Base-by-base conservation (phyloP, 2,329 filamentous ascomycete genomes). In the Fusarium incarnatum region DNA sequence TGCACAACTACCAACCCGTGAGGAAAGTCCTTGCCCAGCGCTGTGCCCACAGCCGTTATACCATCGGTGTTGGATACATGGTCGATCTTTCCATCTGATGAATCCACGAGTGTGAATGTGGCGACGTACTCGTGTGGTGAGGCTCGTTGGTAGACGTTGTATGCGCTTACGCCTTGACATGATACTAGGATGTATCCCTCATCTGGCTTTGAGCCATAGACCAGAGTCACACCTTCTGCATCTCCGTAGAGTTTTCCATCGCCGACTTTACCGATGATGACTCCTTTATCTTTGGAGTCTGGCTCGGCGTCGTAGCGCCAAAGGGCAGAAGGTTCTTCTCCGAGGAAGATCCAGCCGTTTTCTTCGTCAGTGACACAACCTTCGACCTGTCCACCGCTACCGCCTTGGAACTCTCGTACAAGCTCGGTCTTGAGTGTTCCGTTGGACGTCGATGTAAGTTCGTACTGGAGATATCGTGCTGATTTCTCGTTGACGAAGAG, bases 401-500 rank as follows among this genome's bases (percentile, higher is more conserved):
- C 85, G 1, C 81, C 84, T 3, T 78, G 81, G 53, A 87, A 87
- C 40, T 82, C 81, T n/a, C 85, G 81, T 3, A 87, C 83, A 2
- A 88, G 80, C 0, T 76, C 79, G 0, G 84, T 85, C 32, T 81
- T 72, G 2, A 87, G 79, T 2, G 80, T 80, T 8, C 81, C 81
- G 30, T 83, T 76, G 5, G 76, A 32, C 7, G 78, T 78, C 0
- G 82, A 77, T 0, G 81, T 81, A 2, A 87, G 76, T 60, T 86
- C 83, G 62, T 84, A 87, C 70, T 87, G 85, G 0, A 87, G 81
- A 65, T 87, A 87, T n/a, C 83, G 77, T 2, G 85, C 83, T 0
- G 83, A 81, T 67, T 87, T 87, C 53, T 83, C 82, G 68, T 87
- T 87, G 64, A 87, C 84, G 54, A 87, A 87, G 23, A 87, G 81